Base-by-base conservation (phyloP, 306 rosid genomes). In the Comarum palustre region DNA sequence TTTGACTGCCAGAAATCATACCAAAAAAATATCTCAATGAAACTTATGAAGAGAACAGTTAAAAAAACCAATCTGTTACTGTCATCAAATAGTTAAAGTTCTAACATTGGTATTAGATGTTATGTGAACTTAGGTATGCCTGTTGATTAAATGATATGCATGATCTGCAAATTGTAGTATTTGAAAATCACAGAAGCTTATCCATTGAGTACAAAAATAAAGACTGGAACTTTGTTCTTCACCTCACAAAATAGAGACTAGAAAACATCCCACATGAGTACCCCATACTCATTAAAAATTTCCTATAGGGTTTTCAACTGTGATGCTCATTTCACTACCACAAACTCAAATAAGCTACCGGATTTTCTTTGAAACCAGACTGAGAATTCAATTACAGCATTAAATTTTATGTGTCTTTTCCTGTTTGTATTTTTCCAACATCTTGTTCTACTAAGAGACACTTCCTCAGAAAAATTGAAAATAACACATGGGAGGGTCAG, bases 401-500 rank as follows among this genome's bases (percentile, higher is more conserved):
- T 39, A 20, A 25, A 13, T 27, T 14, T 68, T 84, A 68, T 29
- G 5, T 78, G 82, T 63, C 79, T 36, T 76, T 24, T 81, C 82
- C 71, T 69, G 52, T 69, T 9, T 31, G 66, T 43, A 16, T 66
- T 34, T 34, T 79, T 86, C 78, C 76, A 68, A 45, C 72, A 32
- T 36, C 50, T 36, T 62, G 75, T 78, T 81, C 70, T 50, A 27
- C 48, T 39, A 51, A 66, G 73, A 75, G 84, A 81, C 85, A 78
- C 75, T 86, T 72, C 75, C 74, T 71, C 71, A 39, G 74, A 22
- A 68, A 73, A 74, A 82, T 73, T 77, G 72, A 82, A 39, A 87
- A 75, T 73, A 55, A 86, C 92, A 87, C 92, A 83, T 87, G 88
- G 87, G 80, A 75, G 68, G 81, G 65, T 72, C 78, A 79, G 82